phyloP scores from a whole-genome alignment of 164 flowering plant species.

The Kingdonia uniflora region DNA sequence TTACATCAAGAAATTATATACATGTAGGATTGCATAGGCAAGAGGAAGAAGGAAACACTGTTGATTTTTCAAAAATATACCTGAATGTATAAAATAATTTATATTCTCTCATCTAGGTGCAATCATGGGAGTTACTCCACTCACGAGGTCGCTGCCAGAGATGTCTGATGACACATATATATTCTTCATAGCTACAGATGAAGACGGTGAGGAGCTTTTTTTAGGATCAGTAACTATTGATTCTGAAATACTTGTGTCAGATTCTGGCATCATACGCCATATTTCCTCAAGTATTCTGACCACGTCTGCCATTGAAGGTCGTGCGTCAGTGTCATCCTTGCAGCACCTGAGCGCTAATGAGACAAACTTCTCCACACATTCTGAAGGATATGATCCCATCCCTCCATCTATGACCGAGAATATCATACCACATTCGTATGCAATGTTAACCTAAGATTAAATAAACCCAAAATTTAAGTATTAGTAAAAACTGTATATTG shows the following conservation, averaged over 20 bases:
- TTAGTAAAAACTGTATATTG: too few relatives aligned
- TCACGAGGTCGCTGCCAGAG: conserved; percentile 12
- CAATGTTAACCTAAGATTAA: conserved; percentile 11
- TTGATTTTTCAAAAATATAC: too few relatives aligned
- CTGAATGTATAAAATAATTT: too few relatives aligned
- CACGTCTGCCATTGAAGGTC: conserved; percentile 21
- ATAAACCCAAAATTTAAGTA: not conserved
- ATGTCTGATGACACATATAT: conserved; percentile 11
- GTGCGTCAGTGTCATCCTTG: conserved; percentile 11
- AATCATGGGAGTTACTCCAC: conserved; percentile 11
- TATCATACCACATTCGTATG: conserved; percentile 10
- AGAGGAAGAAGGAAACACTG: too few relatives aligned
- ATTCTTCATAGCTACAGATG: not conserved
- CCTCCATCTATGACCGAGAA: conserved; percentile 14
- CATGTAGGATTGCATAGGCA: too few relatives aligned
- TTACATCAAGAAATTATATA: too few relatives aligned
- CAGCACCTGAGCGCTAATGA: conserved; percentile 18
- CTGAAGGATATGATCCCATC: conserved; percentile 16
- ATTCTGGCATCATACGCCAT: conserved; percentile 11
- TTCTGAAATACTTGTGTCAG: conserved; percentile 5
- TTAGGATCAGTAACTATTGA: not conserved
- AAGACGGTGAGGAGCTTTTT: not conserved
- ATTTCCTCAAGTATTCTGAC: conserved; percentile 17
- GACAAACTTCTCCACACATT: conserved; percentile 14
- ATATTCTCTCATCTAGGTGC: conserved; percentile 9